phyloP scores from a whole-genome alignment of 768 basidiomycete species.

The Phlegmacium glaucopus region DNA sequence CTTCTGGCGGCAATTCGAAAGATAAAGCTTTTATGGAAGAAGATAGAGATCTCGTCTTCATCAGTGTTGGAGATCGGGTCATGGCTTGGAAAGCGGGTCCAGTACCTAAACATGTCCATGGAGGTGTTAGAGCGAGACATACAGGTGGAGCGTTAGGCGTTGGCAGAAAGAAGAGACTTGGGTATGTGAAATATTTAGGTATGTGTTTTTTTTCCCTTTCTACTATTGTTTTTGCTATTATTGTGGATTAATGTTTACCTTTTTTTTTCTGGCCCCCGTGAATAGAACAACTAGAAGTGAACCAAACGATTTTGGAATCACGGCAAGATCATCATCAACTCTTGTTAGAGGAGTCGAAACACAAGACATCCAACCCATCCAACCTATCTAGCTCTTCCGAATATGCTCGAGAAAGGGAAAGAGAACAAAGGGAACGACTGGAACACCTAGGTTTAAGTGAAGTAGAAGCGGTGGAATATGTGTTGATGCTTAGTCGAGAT shows the following conservation, averaged over 20 bases:
- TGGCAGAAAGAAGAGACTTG: constrained; percentile 31
- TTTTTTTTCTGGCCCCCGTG: no score
- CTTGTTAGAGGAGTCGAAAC: constrained; percentile 45
- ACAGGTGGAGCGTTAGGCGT: constrained; percentile 13
- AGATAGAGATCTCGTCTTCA: constrained; percentile 53
- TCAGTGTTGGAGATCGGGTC: constrained; percentile 56
- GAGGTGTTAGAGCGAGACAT: constrained; percentile 33
- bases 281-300: constrained; percentile 62
- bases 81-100: constrained; percentile 67
- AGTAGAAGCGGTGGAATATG: constrained; percentile 72
- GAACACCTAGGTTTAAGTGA: constrained; percentile 70
- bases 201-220: constrained; percentile 21
- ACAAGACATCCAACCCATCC: background rate
- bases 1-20: no score
- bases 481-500: constrained; percentile 82
- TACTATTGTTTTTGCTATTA: background rate
- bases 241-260: no score
- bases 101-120: constrained; percentile 23
- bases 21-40: no score
- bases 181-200: constrained; percentile 45
- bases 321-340: constrained; percentile 23
- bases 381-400: constrained; percentile 9
- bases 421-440: constrained; percentile 55
- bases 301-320: constrained; percentile 61
- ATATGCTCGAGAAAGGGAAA: constrained; percentile 42